These are phyloP conservation scores for Cantharellus cinnabarinus DNA, from an alignment of 768 basidiomycete species.

Conservation along the genomic window DNA sequence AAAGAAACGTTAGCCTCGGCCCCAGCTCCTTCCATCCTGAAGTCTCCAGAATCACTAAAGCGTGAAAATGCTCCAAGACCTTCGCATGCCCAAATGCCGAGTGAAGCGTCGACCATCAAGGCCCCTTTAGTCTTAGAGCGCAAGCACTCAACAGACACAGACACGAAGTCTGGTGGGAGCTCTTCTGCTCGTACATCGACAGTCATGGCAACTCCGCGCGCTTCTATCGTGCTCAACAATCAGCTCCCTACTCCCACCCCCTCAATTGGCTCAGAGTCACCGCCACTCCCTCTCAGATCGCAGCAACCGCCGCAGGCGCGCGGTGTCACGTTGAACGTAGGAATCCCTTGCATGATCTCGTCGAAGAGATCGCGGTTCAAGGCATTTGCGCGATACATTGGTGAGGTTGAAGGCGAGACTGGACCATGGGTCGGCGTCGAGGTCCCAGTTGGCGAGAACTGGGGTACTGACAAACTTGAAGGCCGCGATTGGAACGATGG, in stretches of 20 bases:
- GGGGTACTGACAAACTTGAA: conserved; percentile 29
- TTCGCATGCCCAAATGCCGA: background rate
- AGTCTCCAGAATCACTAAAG: background rate
- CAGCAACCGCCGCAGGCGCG: conserved; percentile 2
- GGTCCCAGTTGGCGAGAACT: conserved; percentile 47
- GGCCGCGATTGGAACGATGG: conserved; percentile 80
- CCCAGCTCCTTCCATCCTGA: background rate
- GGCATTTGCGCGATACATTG: conserved; percentile 74
- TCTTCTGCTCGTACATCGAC: background rate
- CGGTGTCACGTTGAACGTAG: conserved; percentile 63
- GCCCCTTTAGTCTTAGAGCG: conserved; percentile 12
- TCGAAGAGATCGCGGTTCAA: conserved; percentile 68
- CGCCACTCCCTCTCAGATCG: background rate
- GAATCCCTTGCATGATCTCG: conserved; percentile 79
- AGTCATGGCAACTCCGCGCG: background rate
- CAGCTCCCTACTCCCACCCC: conserved; percentile 2
- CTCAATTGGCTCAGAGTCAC: background rate
- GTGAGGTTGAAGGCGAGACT: conserved; percentile 57
- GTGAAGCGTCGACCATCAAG: background rate
- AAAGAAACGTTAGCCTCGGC: background rate
- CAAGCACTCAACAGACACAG: conserved; percentile 21
- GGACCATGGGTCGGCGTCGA: conserved; percentile 88
- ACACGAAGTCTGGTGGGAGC: conserved; percentile 14
- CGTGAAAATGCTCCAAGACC: background rate
- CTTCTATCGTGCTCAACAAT: background rate